Evolutionary conservation across 805 yeast species (phyloP).

Genomic region (Barnettozyma californica): DNA sequence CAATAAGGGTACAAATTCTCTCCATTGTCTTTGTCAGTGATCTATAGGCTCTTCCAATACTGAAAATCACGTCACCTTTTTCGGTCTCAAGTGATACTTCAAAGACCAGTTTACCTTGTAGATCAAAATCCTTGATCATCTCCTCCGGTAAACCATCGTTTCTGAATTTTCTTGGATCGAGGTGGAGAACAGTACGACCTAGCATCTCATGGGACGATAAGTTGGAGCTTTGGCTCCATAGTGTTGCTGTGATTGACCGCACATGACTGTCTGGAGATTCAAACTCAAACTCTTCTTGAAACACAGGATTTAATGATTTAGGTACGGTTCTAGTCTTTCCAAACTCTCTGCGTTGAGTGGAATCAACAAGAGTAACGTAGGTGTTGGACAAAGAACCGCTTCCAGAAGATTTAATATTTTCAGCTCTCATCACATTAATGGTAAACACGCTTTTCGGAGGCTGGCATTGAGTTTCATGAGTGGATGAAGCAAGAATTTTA

Average conservation of each 20-base stretch:
- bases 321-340: slow-evolving; percentile 66
- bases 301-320: slow-evolving; percentile 63
- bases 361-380: slow-evolving; percentile 59
- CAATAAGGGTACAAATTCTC: slow-evolving; percentile 62
- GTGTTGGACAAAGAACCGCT: slow-evolving; percentile 47
- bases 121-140: slow-evolving; percentile 47
- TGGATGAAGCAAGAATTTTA: slow-evolving; percentile 31
- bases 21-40: slow-evolving; percentile 59
- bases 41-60: slow-evolving; percentile 70
- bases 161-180: slow-evolving; percentile 58
- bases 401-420: slow-evolving; percentile 45
- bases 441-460: slow-evolving; percentile 52
- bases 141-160: slow-evolving; percentile 68
- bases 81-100: slow-evolving; percentile 77
- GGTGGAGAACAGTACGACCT: slow-evolving; percentile 55
- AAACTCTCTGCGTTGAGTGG: slow-evolving; percentile 45
- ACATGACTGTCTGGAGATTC: slow-evolving; percentile 35
- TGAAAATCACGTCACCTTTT: slow-evolving; percentile 72
- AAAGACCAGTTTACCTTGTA: slow-evolving; percentile 63
- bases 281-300: slow-evolving; percentile 83
- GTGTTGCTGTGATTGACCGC: slow-evolving; percentile 48
- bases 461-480: slow-evolving; percentile 18
- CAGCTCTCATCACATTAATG: slow-evolving; percentile 57
- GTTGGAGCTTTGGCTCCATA: slow-evolving; percentile 58
- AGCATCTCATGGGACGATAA: slow-evolving; percentile 53